Evolutionary conservation across 1,139 yeast species (phyloP).

Genomic region (Yamadazyma triangularis): DNA sequence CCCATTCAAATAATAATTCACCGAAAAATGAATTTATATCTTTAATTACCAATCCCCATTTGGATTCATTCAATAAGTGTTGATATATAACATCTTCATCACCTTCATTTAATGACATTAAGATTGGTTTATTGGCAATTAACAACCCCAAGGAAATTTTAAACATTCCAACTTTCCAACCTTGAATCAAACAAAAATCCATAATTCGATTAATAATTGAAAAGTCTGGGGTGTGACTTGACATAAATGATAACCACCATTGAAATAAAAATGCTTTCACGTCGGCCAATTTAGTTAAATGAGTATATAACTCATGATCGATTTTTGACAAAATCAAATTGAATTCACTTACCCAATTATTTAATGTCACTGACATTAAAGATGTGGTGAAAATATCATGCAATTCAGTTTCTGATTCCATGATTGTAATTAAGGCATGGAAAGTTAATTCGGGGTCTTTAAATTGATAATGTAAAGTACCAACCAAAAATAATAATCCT

Average conservation of each 20-base stretch:
- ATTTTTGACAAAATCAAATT: constrained; percentile 35
- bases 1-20: constrained; percentile 33
- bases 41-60: constrained; percentile 48
- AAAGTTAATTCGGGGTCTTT: constrained; percentile 44
- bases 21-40: constrained; percentile 45
- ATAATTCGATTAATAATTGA: constrained; percentile 47
- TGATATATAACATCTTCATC: constrained; percentile 63
- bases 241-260: constrained; percentile 66
- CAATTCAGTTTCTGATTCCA: constrained; percentile 58
- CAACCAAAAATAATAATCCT: constrained; percentile 63
- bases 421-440: constrained; percentile 53
- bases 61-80: constrained; percentile 53
- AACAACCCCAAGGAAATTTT: constrained; percentile 57
- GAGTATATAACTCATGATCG: constrained; percentile 41
- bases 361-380: constrained; percentile 54
- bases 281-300: constrained; percentile 41
- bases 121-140: constrained; percentile 46
- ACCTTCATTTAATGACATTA: constrained; percentile 41
- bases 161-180: constrained; percentile 60
- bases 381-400: constrained; percentile 54
- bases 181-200: constrained; percentile 57
- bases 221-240: constrained; percentile 57
- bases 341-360: constrained; percentile 53
- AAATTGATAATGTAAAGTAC: constrained; percentile 54
- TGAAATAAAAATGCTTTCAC: constrained; percentile 48